Evolutionary conservation across 257 asterid genomes (phyloP).

Genomic region (Nemophila menziesii): DNA sequence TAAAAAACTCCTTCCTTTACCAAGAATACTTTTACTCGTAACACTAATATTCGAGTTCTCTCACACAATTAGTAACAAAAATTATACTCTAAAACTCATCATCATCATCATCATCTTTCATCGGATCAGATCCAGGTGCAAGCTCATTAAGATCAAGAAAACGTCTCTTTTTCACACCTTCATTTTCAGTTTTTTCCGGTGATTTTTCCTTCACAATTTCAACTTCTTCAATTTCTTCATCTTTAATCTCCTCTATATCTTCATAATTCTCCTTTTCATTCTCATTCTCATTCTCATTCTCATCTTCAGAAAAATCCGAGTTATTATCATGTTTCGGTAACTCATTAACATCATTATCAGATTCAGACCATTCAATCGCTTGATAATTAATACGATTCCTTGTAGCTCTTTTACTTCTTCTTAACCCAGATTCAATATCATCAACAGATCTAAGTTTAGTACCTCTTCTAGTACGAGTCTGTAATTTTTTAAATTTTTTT

Average conservation of each 20-base stretch:
- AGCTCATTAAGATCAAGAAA: conserved; percentile 90
- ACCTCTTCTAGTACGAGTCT: conserved; percentile 62
- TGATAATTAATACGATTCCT: conserved; percentile 62
- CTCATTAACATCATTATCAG: conserved; percentile 64
- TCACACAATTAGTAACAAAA: conserved; percentile 33
- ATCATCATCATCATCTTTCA: conserved; percentile 36
- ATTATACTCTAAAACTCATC: conserved; percentile 26
- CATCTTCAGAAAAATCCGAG: conserved; percentile 27
- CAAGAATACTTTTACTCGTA: too few species aligned
- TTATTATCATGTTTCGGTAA: conserved; percentile 30
- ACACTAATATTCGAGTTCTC: conserved; percentile 21
- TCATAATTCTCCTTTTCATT: conserved; percentile 38
- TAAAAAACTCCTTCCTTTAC: too few species aligned
- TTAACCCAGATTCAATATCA: conserved; percentile 53
- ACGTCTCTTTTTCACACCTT: conserved; percentile 34
- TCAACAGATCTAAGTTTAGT: conserved; percentile 54
- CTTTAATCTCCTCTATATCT: conserved; percentile 23
- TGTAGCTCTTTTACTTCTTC: conserved; percentile 86
- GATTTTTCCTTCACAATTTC: conserved; percentile 25
- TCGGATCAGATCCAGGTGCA: conserved; percentile 66
- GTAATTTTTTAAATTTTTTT: conserved; percentile 29
- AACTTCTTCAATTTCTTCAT: conserved; percentile 25
- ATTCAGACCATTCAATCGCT: conserved; percentile 66
- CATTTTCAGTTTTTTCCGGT: conserved; percentile 35
- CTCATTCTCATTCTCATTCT: conserved; percentile 39